phyloP scores from a whole-genome alignment of 116 monocot genomes.

The Papilionanthe hybrid region DNA sequence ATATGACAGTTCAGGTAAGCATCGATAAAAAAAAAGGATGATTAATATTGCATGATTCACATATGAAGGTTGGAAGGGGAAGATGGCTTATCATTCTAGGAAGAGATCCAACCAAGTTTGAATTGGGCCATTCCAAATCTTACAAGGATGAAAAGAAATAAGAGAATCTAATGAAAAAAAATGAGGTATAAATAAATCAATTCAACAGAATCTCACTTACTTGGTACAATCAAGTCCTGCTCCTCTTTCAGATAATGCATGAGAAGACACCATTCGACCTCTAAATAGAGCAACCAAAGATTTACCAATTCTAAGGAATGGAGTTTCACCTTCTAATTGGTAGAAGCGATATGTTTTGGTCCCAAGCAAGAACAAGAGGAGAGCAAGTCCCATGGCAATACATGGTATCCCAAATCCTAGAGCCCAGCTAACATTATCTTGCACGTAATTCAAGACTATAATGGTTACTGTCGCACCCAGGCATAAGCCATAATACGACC shows the following conservation, averaged over 20 bases:
- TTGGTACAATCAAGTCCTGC: no score
- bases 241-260: no score
- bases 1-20: no score
- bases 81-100: neutral
- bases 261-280: no score
- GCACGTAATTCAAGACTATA: constrained; percentile 23
- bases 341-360: constrained; percentile 30
- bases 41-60: no score
- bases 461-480: constrained; percentile 10
- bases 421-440: constrained; percentile 31
- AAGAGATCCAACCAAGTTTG: neutral
- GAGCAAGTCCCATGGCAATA: constrained; percentile 22
- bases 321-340: constrained; percentile 19
- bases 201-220: neutral
- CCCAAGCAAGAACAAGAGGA: constrained; percentile 31
- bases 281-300: constrained; percentile 9
- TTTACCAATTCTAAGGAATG: constrained; percentile 25
- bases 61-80: no score
- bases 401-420: constrained; percentile 40
- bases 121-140: neutral
- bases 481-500: constrained; percentile 32
- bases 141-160: neutral
- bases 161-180: neutral
- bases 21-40: no score
- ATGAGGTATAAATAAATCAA: neutral